A percentile compares a stretch with the other conserved stretches of the same genome.
These are phyloP conservation scores for Claviceps cyperi DNA, from an alignment of 2,329 filamentous ascomycete species.

Conservation along the genomic window DNA sequence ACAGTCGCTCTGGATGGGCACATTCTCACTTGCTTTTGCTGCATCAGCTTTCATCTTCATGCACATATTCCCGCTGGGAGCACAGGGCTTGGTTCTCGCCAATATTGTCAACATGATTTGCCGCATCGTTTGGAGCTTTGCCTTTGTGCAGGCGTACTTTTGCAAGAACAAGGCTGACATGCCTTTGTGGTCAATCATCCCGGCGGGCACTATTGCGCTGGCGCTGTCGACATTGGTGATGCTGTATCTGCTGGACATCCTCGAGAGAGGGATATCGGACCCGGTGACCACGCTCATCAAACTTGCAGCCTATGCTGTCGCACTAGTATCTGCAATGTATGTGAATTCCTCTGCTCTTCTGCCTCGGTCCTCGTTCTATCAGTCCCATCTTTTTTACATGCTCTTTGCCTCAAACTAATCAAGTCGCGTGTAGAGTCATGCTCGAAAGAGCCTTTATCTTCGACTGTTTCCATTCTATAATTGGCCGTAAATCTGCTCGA, in stretches of 20 bases:
- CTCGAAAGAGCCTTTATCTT: conserved; percentile 40
- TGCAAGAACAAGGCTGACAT: conserved; percentile 23
- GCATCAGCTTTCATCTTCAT: conserved; percentile 62
- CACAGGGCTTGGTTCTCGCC: conserved; percentile 66
- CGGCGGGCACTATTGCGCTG: conserved; percentile 13
- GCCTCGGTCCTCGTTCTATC: conserved; percentile 1
- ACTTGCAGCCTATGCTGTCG: conserved; percentile 33
- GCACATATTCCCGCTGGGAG: conserved; percentile 53
- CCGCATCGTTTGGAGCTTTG: conserved; percentile 65
- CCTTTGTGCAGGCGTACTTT: conserved; percentile 59
- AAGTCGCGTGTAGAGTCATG: conserved; percentile 26
- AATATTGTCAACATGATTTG: conserved; percentile 85
- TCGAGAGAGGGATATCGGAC: conserved; percentile 11
- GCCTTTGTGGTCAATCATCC: conserved; percentile 14
- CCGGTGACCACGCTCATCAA: conserved; percentile 27
- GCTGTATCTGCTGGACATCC: conserved; percentile 14
- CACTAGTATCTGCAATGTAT: conserved; percentile 45
- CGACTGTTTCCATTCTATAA: conserved; percentile 32
- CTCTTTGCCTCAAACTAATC: conserved; percentile 12
- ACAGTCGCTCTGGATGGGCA: conserved; percentile 75
- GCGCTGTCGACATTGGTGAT: conserved; percentile 15
- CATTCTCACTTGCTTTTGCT: conserved; percentile 65
- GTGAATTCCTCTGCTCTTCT: conserved; percentile 18
- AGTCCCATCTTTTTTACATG: conserved; percentile 2
- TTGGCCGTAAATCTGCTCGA: conserved; percentile 17